phyloP scores from a whole-genome alignment of 768 basidiomycete genomes.

The Boletus reticuloceps region DNA sequence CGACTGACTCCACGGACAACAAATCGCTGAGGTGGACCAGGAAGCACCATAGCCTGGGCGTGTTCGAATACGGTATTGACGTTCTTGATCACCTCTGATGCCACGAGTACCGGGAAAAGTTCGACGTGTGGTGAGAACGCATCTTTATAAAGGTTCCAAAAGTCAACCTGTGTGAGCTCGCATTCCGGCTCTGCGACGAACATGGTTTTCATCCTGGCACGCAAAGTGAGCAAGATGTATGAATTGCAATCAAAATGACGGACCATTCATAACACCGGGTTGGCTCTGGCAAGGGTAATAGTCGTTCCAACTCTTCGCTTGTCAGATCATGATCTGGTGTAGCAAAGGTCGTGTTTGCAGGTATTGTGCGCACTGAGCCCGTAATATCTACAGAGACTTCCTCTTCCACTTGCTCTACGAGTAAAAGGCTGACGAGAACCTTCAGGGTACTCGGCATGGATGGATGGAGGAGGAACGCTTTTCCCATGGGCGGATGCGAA shows the following conservation, averaged over 20 bases:
- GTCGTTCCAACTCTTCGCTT: conserved; percentile 60
- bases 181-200: conserved; percentile 74
- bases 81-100: conserved; percentile 94
- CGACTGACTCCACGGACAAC: conserved; percentile 85
- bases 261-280: conserved; percentile 84
- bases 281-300: conserved; percentile 65
- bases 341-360: conserved; percentile 45
- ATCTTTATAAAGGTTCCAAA: conserved; percentile 93
- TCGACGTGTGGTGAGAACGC: conserved; percentile 65
- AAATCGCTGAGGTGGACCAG: conserved; percentile 70
- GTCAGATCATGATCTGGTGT: conserved; percentile 66
- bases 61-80: conserved; percentile 82
- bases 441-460: conserved; percentile 70
- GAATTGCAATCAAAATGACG: conserved; percentile 11
- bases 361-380: conserved; percentile 54
- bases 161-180: conserved; percentile 89
- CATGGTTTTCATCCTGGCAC: conserved; percentile 83
- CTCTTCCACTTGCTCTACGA: conserved; percentile 73
- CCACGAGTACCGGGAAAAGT: conserved; percentile 63
- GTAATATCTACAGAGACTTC: conserved; percentile 62
- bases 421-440: conserved; percentile 62
- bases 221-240: conserved; percentile 10
- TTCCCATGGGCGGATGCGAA: conserved; percentile 70
- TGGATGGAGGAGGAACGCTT: conserved; percentile 69
- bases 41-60: conserved; percentile 84